phyloP scores from a whole-genome alignment of 495 filamentous ascomycete genomes.

The Jackrogersella minutella region DNA sequence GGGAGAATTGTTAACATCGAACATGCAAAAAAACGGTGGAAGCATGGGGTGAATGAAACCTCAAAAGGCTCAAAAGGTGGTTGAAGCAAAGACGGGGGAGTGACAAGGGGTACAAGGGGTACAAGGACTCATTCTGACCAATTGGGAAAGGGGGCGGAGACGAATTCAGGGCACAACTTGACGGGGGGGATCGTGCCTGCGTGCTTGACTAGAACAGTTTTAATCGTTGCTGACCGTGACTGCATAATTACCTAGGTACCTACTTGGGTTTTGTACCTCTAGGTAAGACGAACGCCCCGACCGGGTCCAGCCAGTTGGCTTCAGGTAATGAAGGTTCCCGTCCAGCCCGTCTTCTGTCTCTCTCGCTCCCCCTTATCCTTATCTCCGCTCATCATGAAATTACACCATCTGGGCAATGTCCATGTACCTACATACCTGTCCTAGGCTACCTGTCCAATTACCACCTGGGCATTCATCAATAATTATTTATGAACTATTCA shows the following conservation, averaged over 20 bases:
- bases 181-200: conserved; percentile 19
- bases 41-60: conserved; percentile 36
- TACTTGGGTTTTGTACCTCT: no score
- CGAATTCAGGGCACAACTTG: conserved; percentile 11
- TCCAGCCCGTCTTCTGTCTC: background rate
- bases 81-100: conserved; percentile 23
- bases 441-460: no score
- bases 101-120: conserved; percentile 7
- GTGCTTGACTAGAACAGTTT: conserved; percentile 16
- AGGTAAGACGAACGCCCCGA: conserved; percentile 3
- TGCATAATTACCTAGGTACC: background rate
- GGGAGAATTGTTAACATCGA: conserved; percentile 19
- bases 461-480: no score
- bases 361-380: conserved; percentile 1
- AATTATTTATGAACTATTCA: no score
- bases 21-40: conserved; percentile 24
- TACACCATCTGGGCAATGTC: background rate
- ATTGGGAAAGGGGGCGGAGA: conserved; percentile 36
- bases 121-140: conserved; percentile 22
- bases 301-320: background rate
- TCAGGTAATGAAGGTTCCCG: background rate
- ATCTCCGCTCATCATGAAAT: conserved; percentile 21
- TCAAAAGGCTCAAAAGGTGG: conserved; percentile 4
- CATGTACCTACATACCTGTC: background rate
- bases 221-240: conserved; percentile 15